A percentile compares a stretch with the other conserved stretches of the same genome.
phyloP scores from a whole-genome alignment of 2,329 filamentous ascomycete genomes.

The Phyllosticta citribraziliensis region DNA sequence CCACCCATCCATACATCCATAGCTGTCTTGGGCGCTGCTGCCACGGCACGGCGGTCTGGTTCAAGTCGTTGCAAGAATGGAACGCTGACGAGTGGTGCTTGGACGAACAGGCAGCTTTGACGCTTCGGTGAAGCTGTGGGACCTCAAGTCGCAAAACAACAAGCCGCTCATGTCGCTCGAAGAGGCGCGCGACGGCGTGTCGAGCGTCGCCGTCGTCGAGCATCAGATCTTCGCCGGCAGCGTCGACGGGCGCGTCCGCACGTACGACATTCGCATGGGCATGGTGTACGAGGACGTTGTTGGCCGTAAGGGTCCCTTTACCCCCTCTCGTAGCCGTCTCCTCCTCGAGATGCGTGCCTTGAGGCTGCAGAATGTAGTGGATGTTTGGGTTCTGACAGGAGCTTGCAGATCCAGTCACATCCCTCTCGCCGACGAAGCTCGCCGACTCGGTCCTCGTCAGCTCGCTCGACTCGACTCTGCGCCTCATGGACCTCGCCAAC shows the following conservation, averaged over 20 bases:
- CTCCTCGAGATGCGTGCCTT: too few relatives aligned
- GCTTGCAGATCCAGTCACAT: constrained; percentile 57
- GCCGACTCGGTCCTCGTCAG: constrained; percentile 66
- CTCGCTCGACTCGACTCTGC: constrained; percentile 63
- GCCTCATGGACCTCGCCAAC: constrained; percentile 69
- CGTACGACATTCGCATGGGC: constrained; percentile 76
- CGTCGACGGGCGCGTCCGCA: constrained; percentile 72
- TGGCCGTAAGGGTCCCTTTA: constrained; percentile 35
- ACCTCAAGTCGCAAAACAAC: constrained; percentile 22
- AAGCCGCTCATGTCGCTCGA: constrained; percentile 63
- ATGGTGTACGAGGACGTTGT: constrained; percentile 61
- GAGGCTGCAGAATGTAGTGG: too few relatives aligned
- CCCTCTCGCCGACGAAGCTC: constrained; percentile 59
- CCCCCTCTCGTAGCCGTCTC: not conserved
- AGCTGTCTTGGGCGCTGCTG: not conserved
- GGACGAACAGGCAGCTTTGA: constrained; percentile 53
- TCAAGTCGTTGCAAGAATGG: too few relatives aligned
- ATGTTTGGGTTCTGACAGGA: not conserved
- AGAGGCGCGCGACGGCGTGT: constrained; percentile 63
- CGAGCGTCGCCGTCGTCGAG: constrained; percentile 32
- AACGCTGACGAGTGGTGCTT: not conserved
- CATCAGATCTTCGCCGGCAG: constrained; percentile 59
- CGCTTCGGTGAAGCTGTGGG: constrained; percentile 62
- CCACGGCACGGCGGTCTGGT: too few relatives aligned
- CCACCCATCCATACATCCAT: not conserved